Base-by-base conservation (phyloP, 2,329 filamentous ascomycete species). In the Capronia epimyces region DNA sequence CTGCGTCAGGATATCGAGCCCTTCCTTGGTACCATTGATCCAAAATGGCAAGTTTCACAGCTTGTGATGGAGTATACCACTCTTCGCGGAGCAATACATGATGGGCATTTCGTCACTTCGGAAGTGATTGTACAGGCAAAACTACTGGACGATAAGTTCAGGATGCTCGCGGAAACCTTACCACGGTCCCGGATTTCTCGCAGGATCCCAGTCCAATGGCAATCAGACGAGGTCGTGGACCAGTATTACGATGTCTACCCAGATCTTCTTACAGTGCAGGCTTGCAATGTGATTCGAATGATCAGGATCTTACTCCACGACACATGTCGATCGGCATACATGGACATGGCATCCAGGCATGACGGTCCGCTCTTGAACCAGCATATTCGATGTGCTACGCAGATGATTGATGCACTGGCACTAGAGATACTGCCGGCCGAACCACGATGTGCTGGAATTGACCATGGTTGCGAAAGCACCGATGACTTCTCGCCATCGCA, bases 1-100 rank as follows among this genome's bases (percentile, higher is more conserved):
- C 63, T 80, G 1, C 63, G 68, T 9, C 60, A 66, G 0, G 58
- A 66, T 40, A 45, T 62, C 3, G 57, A 61, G 22, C 54, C 54
- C 2, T 62, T 56, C 44, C 15, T 66, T 10, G 50, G 64, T 21
- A 53, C 49, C 5, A 40, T 53, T 1, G 59, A 65, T 50, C 65
- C 64, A 0, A 67, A 66, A 48, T 69, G 64, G 63, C 59, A 46
- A 41, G 44, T 66, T 0, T 63, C 57, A 6, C 61, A 60, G 0
- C 41, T 67, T 13, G 59, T 61, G n/a, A 50, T 67, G 7, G 55
- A 66, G 18, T 58, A 62, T 31, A 59, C 63, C 1, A 54, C 62
- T 29, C 54, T 67, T 2, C 55, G 56, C 3, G 50, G 57, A 10
- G 55, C 56, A 3, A 58, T 62, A 6, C 53, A 47, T 1, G 49